Conservation (phyloP, 306 rosid species). For the Heteromeles arbutifolia region DNA sequence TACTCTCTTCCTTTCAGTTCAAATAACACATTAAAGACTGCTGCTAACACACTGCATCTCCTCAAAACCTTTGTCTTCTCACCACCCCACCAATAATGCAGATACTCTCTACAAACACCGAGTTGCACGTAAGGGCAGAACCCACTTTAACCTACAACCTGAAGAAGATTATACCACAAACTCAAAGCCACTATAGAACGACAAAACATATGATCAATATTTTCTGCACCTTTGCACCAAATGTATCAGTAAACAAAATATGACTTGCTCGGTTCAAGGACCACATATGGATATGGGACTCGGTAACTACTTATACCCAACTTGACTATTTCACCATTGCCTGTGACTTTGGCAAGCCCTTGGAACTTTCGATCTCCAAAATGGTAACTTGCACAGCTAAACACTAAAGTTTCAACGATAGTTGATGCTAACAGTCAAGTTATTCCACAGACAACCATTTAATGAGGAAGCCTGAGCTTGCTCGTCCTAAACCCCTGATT, state of each 20-base stretch:
- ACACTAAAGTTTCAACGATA: too few relatives aligned
- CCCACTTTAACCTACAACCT: not conserved
- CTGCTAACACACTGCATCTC: not conserved
- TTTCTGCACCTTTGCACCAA: not conserved
- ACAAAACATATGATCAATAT: not conserved
- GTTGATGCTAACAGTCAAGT: too few relatives aligned
- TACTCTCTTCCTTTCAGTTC: not conserved
- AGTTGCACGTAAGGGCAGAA: not conserved
- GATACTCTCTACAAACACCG: not conserved
- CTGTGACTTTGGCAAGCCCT: not conserved
- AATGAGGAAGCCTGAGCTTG: not conserved
- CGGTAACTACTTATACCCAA: not conserved
- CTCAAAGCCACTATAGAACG: not conserved
- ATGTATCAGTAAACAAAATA: too few relatives aligned
- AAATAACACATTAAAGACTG: not conserved
- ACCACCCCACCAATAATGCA: not conserved
- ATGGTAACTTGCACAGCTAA: too few relatives aligned
- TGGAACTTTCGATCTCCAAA: not conserved
- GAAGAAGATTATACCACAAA: not conserved
- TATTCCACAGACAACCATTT: not conserved
- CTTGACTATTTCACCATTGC: not conserved
- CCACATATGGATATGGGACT: not conserved
- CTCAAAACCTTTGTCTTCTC: too few relatives aligned
- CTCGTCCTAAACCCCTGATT: not conserved
- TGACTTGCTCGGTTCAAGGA: not conserved